Percentiles rank a stretch among this genome's conserved stretches.
Evolutionary conservation across 2,329 filamentous ascomycete genomes (phyloP).

Genomic region (Remersonia thermophila): DNA sequence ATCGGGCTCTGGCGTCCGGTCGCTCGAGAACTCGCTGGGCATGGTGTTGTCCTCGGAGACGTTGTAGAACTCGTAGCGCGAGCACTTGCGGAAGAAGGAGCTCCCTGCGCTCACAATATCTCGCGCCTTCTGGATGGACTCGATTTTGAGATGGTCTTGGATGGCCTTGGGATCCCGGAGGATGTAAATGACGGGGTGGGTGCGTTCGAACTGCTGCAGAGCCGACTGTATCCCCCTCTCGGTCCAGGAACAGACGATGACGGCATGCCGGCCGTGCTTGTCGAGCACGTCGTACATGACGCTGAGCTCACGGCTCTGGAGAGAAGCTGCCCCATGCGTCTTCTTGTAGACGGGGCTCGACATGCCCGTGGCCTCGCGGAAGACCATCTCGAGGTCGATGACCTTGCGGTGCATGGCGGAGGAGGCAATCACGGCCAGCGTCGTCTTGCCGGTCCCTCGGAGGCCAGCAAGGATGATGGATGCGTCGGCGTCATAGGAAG

Average conservation of each 20-base stretch:
- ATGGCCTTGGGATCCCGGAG: constrained; percentile 54
- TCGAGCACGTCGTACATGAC: constrained; percentile 48
- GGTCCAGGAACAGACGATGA: constrained; percentile 64
- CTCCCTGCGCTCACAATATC: constrained; percentile 46
- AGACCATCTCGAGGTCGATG: constrained; percentile 56
- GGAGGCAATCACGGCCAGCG: constrained; percentile 62
- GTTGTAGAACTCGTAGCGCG: constrained; percentile 69
- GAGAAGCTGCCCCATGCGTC: constrained; percentile 46
- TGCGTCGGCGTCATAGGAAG: constrained; percentile 44
- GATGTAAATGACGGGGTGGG: constrained; percentile 60
- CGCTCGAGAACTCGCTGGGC: constrained; percentile 11
- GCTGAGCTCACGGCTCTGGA: constrained; percentile 50
- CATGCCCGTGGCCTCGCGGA: constrained; percentile 50
- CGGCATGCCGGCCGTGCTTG: constrained; percentile 45
- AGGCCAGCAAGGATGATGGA: constrained; percentile 64
- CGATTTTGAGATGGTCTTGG: constrained; percentile 47
- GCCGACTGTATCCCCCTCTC: constrained; percentile 49
- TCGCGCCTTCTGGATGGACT: constrained; percentile 41
- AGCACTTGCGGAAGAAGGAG: constrained; percentile 50
- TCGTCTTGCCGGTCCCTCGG: constrained; percentile 63
- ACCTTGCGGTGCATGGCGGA: constrained; percentile 56
- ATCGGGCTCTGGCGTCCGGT: constrained; percentile 20
- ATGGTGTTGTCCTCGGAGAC: constrained; percentile 42
- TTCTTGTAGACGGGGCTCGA: constrained; percentile 53
- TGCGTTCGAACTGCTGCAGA: constrained; percentile 48